phyloP scores from a whole-genome alignment of 192 early-diverging fungal genomes.

The Coemansia asiatica region DNA sequence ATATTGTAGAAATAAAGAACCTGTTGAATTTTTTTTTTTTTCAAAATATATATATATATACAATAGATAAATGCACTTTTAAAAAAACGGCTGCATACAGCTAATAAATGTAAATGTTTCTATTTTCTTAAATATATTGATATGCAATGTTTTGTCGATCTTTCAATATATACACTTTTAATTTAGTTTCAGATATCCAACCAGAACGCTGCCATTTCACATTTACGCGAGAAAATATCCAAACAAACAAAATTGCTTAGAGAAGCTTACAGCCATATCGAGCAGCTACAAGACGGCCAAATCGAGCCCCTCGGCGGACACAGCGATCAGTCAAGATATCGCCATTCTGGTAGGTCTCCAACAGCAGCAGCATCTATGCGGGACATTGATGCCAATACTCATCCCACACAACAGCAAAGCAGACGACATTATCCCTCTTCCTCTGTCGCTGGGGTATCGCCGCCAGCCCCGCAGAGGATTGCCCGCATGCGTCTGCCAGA shows the following conservation, averaged over 20 bases:
- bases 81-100: too few relatives aligned
- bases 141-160: neutral
- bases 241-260: constrained; percentile 33
- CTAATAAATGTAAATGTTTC: neutral
- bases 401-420: neutral
- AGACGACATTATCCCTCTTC: neutral
- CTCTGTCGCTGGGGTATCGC: neutral
- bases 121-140: neutral
- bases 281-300: neutral
- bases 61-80: too few relatives aligned
- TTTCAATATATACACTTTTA: neutral
- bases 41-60: too few relatives aligned
- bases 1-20: neutral
- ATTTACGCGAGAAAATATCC: constrained; percentile 19
- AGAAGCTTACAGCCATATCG: constrained; percentile 25
- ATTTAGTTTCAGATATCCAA: constrained; percentile 46
- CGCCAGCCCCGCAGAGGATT: neutral
- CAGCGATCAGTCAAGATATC: neutral
- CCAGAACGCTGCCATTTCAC: constrained; percentile 23
- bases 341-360: neutral
- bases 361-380: neutral
- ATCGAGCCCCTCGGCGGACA: neutral
- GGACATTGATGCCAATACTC: neutral
- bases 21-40: too few relatives aligned
- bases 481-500: neutral